phyloP scores from a whole-genome alignment of 257 asterid genomes.

The Avicennia marina region DNA sequence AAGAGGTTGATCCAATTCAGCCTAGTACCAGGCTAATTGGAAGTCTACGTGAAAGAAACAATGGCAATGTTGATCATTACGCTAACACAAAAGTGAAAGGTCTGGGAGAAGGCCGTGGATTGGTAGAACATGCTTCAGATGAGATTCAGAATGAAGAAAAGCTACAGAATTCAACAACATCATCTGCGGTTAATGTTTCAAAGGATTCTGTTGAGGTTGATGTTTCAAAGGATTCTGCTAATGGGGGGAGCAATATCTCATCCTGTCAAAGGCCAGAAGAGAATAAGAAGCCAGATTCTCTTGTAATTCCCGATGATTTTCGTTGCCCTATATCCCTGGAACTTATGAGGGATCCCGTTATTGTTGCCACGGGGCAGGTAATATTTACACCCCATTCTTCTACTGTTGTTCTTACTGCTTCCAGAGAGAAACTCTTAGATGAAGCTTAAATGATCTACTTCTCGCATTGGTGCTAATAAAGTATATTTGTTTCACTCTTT shows the following conservation, averaged over 20 bases:
- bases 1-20: constrained; percentile 56
- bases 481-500: not conserved
- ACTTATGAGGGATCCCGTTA: constrained; percentile 94
- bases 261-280: constrained; percentile 39
- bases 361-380: constrained; percentile 85
- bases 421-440: not conserved
- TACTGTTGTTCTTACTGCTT: not conserved
- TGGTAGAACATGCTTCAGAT: constrained; percentile 26
- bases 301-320: constrained; percentile 71
- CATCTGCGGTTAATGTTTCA: constrained; percentile 26
- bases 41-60: constrained; percentile 45
- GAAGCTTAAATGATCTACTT: not conserved
- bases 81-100: constrained; percentile 29
- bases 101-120: constrained; percentile 26
- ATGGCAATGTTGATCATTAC: constrained; percentile 55
- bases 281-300: constrained; percentile 58
- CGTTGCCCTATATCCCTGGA: constrained; percentile 96
- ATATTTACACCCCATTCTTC: not conserved
- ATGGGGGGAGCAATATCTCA: constrained; percentile 20
- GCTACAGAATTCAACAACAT: constrained; percentile 29
- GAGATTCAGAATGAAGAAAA: constrained; percentile 27
- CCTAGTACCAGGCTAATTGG: constrained; percentile 36
- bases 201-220: constrained; percentile 34
- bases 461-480: constrained; percentile 2
- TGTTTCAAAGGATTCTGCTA: constrained; percentile 28